Evolutionary conservation across 1,284 basidiomycete species (phyloP), one percentile per base, ranked within the genome.

Genomic region (Trichosporon sp.): DNA sequence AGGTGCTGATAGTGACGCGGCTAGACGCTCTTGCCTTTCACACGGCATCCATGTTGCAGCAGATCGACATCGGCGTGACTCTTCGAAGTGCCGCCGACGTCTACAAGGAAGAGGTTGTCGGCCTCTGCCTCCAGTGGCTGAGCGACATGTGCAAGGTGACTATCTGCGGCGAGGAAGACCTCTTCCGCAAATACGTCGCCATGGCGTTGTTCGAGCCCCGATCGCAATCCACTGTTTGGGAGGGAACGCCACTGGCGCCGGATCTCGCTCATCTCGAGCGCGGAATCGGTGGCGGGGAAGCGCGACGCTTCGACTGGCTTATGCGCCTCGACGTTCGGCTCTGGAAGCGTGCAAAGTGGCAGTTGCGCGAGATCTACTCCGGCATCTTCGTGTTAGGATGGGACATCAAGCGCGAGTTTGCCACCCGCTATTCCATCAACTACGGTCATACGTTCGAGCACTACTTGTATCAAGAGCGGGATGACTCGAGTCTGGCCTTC

Each of bases 1-100:
- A 90, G 65, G 86, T 95, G 59, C 85, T 99, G 63, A 87, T 92
- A 23, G 89, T 90, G 80, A 87, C 88, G 60, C 82, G 84, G 16
- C 88, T 90, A 67, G 84, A 88, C 19, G 74, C 84, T 1, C 84
- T 86, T 34, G 83, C 96, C 10, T 85, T 95, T 33, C 88, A 92
- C 70, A 87, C 89, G 59, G 92, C 92, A 0, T 88, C 87, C 59
- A 85, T 86, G 61, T 87, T 99, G 65, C 84, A 88, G 13, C 89
- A 91, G 71, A 94, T 98, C 67, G 95, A 98, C 73, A 83, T 99
- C 1, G 91, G 91, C 5, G 91, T 98, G 21, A 95, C 92, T 1
- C 87, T 99, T 59, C 86, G 93, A 5, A 85, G 90, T 21, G 89
- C 92, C 2, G 89, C 90, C 72, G 93, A 97, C 73, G 89, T 90